Evolutionary conservation across 1,284 basidiomycete genomes (phyloP).

Genomic region (Termitomyces sp.): DNA sequence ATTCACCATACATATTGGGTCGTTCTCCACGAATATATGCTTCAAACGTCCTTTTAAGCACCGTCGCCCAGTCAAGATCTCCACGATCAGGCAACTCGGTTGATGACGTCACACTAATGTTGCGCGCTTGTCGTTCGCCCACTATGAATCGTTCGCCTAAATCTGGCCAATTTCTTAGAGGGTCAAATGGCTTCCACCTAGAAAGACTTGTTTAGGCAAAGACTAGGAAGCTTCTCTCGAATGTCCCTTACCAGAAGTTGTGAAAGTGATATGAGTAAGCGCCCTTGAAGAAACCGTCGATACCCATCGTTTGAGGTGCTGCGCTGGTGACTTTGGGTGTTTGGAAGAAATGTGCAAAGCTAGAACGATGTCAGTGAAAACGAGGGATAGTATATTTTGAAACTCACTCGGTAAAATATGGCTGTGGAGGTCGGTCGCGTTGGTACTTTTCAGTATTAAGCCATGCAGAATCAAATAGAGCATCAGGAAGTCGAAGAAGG

Average conservation of each 20-base stretch:
- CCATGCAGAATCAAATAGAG: slow-evolving; percentile 86
- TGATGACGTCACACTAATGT: slow-evolving; percentile 13
- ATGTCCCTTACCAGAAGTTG: slow-evolving; percentile 64
- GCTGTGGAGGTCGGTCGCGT: slow-evolving; percentile 77
- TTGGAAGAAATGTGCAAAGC: slow-evolving; percentile 78
- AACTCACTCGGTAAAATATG: slow-evolving; percentile 72
- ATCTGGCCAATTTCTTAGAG: slow-evolving; percentile 85
- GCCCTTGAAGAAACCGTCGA: slow-evolving; percentile 83
- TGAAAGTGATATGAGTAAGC: slow-evolving; percentile 87
- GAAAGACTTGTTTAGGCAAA: slow-evolving; percentile 3
- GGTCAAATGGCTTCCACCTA: slow-evolving; percentile 94
- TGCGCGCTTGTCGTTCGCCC: slow-evolving; percentile 61
- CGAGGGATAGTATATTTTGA: slow-evolving; percentile 1
- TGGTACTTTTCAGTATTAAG: slow-evolving; percentile 81
- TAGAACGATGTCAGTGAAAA: slow-evolving; percentile 24
- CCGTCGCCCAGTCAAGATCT: slow-evolving; percentile 86
- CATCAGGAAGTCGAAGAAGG: slow-evolving; percentile 75
- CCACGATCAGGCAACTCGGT: slow-evolving; percentile 49
- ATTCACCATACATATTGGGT: slow-evolving; percentile 92
- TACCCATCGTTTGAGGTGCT: slow-evolving; percentile 71
- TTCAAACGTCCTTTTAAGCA: slow-evolving; percentile 90
- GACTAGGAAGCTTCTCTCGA: not conserved
- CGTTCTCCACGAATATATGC: slow-evolving; percentile 80
- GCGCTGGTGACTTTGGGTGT: slow-evolving; percentile 65
- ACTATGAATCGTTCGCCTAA: slow-evolving; percentile 75